A percentile compares a stretch with the other conserved stretches of the same genome.
These are phyloP conservation scores for Domatiomyces catenatus DNA, from an alignment of 2,329 filamentous ascomycete species.

Conservation along the genomic window DNA sequence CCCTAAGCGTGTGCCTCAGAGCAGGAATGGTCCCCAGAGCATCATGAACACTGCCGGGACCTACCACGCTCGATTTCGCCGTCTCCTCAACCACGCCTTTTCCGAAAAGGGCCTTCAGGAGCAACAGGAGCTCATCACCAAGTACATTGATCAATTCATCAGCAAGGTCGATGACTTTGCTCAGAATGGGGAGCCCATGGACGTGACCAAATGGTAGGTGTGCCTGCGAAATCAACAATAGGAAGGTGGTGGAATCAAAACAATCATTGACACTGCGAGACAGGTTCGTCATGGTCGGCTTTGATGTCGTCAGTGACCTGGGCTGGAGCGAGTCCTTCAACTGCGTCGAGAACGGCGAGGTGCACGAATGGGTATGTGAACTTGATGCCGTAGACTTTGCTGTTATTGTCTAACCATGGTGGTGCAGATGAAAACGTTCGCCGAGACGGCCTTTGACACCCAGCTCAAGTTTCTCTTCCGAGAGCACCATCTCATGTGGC, in stretches of 20 bases:
- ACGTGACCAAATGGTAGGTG: constrained; percentile 14
- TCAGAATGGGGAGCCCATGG: background rate
- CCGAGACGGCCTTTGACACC: background rate
- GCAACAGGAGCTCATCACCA: constrained; percentile 22
- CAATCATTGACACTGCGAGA: no score
- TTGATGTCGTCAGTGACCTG: constrained; percentile 9
- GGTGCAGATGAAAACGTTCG: constrained; percentile 1
- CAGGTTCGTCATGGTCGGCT: background rate
- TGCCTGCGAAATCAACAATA: constrained; percentile 12
- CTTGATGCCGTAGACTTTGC: constrained; percentile 10
- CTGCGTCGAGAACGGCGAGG: constrained; percentile 14
- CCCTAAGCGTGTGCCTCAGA: no score
- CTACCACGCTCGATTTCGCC: constrained; percentile 16
- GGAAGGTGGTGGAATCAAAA: no score
- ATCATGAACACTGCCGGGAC: background rate
- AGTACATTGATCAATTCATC: constrained; percentile 21
- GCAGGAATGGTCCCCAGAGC: background rate
- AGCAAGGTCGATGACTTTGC: constrained; percentile 4
- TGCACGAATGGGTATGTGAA: constrained; percentile 19
- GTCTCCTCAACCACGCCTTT: constrained; percentile 14
- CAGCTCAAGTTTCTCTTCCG: background rate
- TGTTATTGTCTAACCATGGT: constrained; percentile 7
- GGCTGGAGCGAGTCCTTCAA: constrained; percentile 18
- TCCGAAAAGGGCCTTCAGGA: constrained; percentile 13
- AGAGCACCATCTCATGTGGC: background rate